Percentiles rank a stretch among this genome's conserved stretches.
phyloP scores from a whole-genome alignment of 768 basidiomycete species.

The Tricholomella constricta region DNA sequence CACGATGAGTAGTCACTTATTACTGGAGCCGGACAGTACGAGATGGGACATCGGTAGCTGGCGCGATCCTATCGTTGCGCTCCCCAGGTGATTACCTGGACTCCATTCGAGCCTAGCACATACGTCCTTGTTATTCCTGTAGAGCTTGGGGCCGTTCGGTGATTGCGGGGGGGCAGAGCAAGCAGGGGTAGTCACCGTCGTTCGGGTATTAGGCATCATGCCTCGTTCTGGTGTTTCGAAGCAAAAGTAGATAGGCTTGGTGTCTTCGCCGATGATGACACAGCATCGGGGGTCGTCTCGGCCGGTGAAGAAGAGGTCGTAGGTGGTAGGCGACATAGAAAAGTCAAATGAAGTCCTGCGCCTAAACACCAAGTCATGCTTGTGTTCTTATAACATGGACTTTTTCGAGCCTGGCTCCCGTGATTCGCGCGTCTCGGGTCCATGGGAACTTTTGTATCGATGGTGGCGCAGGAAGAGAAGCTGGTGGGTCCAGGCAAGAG shows the following conservation, averaged over 20 bases:
- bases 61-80: constrained; percentile 55
- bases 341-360: constrained; percentile 35
- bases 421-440: constrained; percentile 51
- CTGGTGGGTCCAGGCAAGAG: constrained; percentile 7
- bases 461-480: constrained; percentile 51
- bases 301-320: constrained; percentile 69
- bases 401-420: constrained; percentile 47
- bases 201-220: constrained; percentile 43
- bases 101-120: constrained; percentile 54
- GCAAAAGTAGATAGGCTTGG: constrained; percentile 58
- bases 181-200: constrained; percentile 40
- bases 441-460: constrained; percentile 55
- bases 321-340: constrained; percentile 45
- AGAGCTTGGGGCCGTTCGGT: constrained; percentile 32
- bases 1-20: constrained; percentile 42
- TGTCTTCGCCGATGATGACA: constrained; percentile 67
- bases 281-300: constrained; percentile 68
- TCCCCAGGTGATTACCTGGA: constrained; percentile 54
- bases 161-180: constrained; percentile 1
- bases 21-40: constrained; percentile 51
- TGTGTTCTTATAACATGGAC: constrained; percentile 45
- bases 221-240: constrained; percentile 61
- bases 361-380: constrained; percentile 33
- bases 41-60: constrained; percentile 65
- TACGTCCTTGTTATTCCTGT: constrained; percentile 49